Base-by-base conservation (phyloP, 208 protist species). In the Herpetomonas samuelpessoai region DNA sequence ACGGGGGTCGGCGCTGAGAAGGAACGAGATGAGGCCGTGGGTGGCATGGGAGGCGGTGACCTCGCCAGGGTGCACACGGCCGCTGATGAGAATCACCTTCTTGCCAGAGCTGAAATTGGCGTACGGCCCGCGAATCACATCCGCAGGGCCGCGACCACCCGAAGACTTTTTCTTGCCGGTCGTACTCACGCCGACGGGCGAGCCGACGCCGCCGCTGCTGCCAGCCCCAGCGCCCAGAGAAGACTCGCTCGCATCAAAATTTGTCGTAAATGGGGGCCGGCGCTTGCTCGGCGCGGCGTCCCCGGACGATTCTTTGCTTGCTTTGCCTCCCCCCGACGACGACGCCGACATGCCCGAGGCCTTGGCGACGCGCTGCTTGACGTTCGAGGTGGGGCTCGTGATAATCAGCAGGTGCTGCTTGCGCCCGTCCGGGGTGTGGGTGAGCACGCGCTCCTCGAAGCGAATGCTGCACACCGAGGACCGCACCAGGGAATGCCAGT, bases 1-100 rank as follows among this genome's bases (percentile, higher is more conserved):
- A 4, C 71, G 68, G 9, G 75, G 65, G 59, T 93, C 85, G 58
- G 57, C 38, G 22, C 48, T 35, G 19, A 62, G 35, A 71, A 84
- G 74, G 60, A 92, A 96, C 0, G 84, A 90, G 26, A 98, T 78
- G 58, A 96, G 59, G 25, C 96, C 94, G 52, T 98, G 89, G 55
- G 96, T 66, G 22, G 79, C 92, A 57, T 92, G 94, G 2, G 83
- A 95, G 16, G 91, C 92, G 24, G 92, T 89, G 25, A 93, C 83
- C 73, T 98, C 95, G 30, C 94, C 93, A 7, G 95, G 95, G 55
- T 98, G 96, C 14, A 98, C 94, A 19, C 96, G 83, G 1, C 85
- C 86, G 60, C 86, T 93, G 31, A 96, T 57, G 49, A 95, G 67
- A 12, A 96, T 72, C 1, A 95, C 81, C 28, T 94, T 95, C 62